Conservation (phyloP, 2,329 filamentous ascomycete genomes). For the Alternaria sp. region DNA sequence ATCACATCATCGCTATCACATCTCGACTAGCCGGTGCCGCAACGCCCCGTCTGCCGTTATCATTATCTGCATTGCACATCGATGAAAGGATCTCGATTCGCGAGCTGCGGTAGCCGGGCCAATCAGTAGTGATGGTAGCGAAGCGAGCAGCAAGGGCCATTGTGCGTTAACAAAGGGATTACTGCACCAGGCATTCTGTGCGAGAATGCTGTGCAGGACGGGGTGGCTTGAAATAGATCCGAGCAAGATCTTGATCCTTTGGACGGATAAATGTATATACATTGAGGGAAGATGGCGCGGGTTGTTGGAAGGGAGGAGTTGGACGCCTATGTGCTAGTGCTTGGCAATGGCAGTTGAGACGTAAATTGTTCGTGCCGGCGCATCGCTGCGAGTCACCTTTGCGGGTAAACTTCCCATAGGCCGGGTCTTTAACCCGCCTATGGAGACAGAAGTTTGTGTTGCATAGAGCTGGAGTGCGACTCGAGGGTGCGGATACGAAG, state of each 20-base stretch:
- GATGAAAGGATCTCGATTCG: not conserved
- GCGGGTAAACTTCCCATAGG: not conserved
- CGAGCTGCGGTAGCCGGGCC: not conserved
- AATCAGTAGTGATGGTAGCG: not conserved
- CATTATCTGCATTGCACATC: not conserved
- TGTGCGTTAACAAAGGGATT: not conserved
- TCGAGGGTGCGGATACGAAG: not conserved
- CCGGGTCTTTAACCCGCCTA: not conserved
- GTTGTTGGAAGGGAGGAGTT: not conserved
- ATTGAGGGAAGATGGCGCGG: not conserved
- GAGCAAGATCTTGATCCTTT: not conserved
- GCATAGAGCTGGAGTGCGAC: not conserved
- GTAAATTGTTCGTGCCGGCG: not conserved
- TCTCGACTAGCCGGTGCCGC: not conserved
- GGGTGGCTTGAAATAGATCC: not conserved
- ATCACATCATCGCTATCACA: not conserved
- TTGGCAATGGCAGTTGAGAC: not conserved
- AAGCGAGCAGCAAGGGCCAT: not conserved
- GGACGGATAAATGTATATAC: not conserved
- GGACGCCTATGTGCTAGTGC: not conserved
- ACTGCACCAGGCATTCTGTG: not conserved
- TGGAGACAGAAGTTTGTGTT: not conserved
- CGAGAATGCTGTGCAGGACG: not conserved
- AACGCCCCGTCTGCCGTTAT: not conserved
- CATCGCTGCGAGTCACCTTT: not conserved